Percentiles rank a stretch among this genome's conserved stretches.
Conservation (phyloP, 1,284 basidiomycete genomes). For the Phylloboletellus chloephorus region DNA sequence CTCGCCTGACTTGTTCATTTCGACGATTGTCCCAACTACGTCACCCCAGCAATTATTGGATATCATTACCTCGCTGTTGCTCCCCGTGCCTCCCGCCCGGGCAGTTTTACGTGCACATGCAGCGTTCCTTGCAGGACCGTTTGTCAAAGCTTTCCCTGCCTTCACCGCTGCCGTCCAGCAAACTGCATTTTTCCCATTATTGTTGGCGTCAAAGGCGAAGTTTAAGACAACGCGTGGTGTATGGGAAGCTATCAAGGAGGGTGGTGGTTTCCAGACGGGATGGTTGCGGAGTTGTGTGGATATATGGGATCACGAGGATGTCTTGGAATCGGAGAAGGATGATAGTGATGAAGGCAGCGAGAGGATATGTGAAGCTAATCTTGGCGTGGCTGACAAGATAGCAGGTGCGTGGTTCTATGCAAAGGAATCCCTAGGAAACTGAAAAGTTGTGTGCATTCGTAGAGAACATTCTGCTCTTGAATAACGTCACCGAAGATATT, state of each 20-base stretch:
- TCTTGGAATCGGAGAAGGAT: slow-evolving; percentile 31
- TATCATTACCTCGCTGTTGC: slow-evolving; percentile 43
- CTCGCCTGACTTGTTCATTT: slow-evolving; percentile 41
- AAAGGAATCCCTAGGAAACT: neutral
- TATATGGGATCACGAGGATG: slow-evolving; percentile 31
- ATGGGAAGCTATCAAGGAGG: slow-evolving; percentile 54
- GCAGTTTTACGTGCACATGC: slow-evolving; percentile 56
- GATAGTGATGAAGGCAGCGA: slow-evolving; percentile 35
- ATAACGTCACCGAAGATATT: slow-evolving; percentile 32
- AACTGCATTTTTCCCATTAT: slow-evolving; percentile 62
- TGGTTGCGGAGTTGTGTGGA: slow-evolving; percentile 44
- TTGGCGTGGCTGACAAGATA: slow-evolving; percentile 49
- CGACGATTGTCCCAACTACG: slow-evolving; percentile 31
- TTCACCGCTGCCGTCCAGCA: slow-evolving; percentile 48
- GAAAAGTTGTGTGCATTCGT: slow-evolving; percentile 8
- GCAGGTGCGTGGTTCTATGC: slow-evolving; percentile 47
- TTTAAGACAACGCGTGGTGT: slow-evolving; percentile 56
- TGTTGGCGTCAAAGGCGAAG: slow-evolving; percentile 68
- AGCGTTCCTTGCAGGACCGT: slow-evolving; percentile 53
- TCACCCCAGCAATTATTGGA: slow-evolving; percentile 42
- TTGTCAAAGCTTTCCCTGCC: slow-evolving; percentile 36
- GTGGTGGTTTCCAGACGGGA: slow-evolving; percentile 18
- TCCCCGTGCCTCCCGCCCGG: slow-evolving; percentile 42
- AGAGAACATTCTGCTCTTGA: slow-evolving; percentile 60
- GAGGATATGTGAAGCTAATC: slow-evolving; percentile 48